Base-by-base conservation (phyloP, 805 yeast genomes). In the Starmerella kuoi region DNA sequence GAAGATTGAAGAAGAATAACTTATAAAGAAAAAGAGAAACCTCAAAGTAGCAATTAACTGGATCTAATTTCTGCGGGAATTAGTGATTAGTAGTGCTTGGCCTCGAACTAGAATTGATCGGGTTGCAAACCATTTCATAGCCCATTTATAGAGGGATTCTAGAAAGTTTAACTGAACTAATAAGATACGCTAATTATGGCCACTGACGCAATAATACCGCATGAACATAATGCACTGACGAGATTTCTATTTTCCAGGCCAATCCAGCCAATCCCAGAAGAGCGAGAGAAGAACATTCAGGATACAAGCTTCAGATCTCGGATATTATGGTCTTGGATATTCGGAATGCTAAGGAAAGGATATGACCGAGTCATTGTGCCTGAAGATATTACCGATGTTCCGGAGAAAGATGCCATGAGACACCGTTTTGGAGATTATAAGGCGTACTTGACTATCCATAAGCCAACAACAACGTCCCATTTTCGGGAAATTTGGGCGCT, bases 271-370 rank as follows among this genome's bases (percentile, higher is more conserved):
- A 35, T 56, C 4, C 59, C 58, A 0, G 40, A 40, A 1, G 27
- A 35, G 24, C 45, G 56, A 1, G 41, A 25, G n/a, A 26, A 15
- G 6, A 42, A 38, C 31, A 46, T 49, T 1, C 51, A 48, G 18
- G 48, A 41, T 11, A 31, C 49, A 6, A 68, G 65, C 35, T 18
- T 55, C 8, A 41, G 72, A 12, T 64, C 68, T 22, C 59, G 58
- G 41, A 35, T 66, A 0, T 63, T 67, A 45, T 76, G 74, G 59
- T 60, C 67, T 63, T 76, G 80, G 79, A 47, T 76, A 41, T 48
- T 53, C 21, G 76, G 76, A 0, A 50, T 74, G 38, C 57, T 76
- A 62, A 50, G 54, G 4, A 34, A 42, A 2, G 56, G 59, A n/a
- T 53, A 42, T 25, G 49, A 50, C 21, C 44, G 55, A 1, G 46